Percentiles rank a stretch among this genome's conserved stretches.
phyloP scores from a whole-genome alignment of 352 stramenopile species.

The Phytophthora sojae region DNA sequence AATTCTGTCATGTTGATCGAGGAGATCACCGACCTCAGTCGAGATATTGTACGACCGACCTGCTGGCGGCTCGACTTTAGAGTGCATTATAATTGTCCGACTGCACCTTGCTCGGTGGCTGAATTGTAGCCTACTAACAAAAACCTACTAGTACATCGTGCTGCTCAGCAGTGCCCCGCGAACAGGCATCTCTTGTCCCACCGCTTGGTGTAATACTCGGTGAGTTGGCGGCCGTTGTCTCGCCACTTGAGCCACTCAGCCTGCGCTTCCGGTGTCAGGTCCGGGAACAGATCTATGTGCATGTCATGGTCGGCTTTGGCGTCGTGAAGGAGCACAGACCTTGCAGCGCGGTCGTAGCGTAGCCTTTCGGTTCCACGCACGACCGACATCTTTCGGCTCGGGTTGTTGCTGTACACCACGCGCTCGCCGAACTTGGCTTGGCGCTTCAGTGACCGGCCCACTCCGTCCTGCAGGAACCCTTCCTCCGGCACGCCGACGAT shows the following conservation, averaged over 20 bases:
- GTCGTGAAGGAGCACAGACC: slow-evolving; percentile 24
- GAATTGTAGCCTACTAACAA: too few relatives aligned
- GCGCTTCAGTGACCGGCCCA: slow-evolving; percentile 54
- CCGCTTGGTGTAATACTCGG: slow-evolving; percentile 3
- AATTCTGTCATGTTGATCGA: too few relatives aligned
- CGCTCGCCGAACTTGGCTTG: slow-evolving; percentile 30
- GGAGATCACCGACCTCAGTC: too few relatives aligned
- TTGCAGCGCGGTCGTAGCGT: slow-evolving; percentile 41
- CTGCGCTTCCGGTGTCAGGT: background rate
- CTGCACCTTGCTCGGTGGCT: too few relatives aligned
- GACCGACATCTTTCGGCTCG: slow-evolving; percentile 47
- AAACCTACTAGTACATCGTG: too few relatives aligned
- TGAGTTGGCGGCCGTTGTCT: slow-evolving; percentile 5
- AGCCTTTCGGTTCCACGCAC: slow-evolving; percentile 44
- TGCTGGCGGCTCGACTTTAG: too few relatives aligned
- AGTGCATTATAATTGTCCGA: too few relatives aligned
- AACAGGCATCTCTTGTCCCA: too few relatives aligned
- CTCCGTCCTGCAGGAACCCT: slow-evolving; percentile 44
- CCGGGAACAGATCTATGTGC: slow-evolving; percentile 13
- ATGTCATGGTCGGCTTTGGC: slow-evolving; percentile 33
- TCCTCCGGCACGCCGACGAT: slow-evolving; percentile 38
- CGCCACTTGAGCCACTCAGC: slow-evolving; percentile 5
- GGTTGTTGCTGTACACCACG: slow-evolving; percentile 63
- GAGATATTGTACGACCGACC: too few relatives aligned
- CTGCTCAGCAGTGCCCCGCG: too few relatives aligned